Base-by-base conservation (phyloP, 108 stramenopile genomes). In the Nitzschia sp. region DNA sequence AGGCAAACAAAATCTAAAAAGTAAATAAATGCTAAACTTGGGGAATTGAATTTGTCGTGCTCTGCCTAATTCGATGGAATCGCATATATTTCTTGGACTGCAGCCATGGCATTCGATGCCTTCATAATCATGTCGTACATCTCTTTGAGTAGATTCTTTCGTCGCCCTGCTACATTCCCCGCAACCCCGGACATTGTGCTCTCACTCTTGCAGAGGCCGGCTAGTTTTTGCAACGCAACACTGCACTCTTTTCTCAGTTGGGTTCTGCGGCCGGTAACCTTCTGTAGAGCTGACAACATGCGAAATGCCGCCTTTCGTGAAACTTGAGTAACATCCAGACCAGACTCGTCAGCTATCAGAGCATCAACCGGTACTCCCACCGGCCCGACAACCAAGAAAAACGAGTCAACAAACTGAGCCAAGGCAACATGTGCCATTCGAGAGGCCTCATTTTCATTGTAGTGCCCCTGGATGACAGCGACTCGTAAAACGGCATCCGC, bases 311-410 rank as follows among this genome's bases (percentile, higher is more conserved):
- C 76, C 40, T 80, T 80, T 26, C 82, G 70, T 34, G 86, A 83
- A 43, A 69, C 65, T 53, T 79, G 69, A 0, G 84, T 85, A 10
- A 84, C 70, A 74, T 88, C 78, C 42, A 65, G 56, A 24, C 83
- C 85, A 52, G 80, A 76, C 22, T 73, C 79, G 20, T 81, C 74
- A 8, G 14, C 51, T 21, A 84, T 59, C 42, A 90, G 70, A 7
- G 79, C 73, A 70, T 78, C 81, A 11, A 92, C 90, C n/a, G 90
- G 86, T 10, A 92, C 74, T 50, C 90, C 87, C 17, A 84, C 75
- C 22, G 87, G 87, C 19, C 86, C 87, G 51, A 86, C 51, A 8
- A 92, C 78, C 19, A 87, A 40, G 41, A 81, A 76, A 66, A 92
- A 89, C 8, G 80, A 83, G 8, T 82, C 78, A 12, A 88, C 48